Conservation (phyloP, 2,329 filamentous ascomycete genomes). For the Colletotrichum camelliae region DNA sequence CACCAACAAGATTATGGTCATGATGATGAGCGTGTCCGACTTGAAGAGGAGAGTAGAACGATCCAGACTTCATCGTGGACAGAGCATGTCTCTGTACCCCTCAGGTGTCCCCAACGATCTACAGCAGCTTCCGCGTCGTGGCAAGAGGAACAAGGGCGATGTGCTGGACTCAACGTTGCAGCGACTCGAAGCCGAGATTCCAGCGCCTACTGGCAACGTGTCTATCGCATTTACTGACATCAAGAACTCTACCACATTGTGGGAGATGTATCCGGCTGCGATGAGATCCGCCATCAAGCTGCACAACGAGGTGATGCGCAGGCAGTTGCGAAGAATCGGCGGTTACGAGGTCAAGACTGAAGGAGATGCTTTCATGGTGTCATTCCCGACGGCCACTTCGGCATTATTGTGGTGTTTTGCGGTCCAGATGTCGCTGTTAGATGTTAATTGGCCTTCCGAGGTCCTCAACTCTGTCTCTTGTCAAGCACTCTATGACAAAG, state of each 20-base stretch:
- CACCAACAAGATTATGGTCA: conserved; percentile 96
- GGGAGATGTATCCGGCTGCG: conserved; percentile 93
- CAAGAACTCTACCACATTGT: conserved; percentile 95
- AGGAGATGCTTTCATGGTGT: conserved; percentile 99
- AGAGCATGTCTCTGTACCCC: conserved; percentile 85
- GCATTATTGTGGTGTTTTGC: conserved; percentile 96
- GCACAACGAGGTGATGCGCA: conserved; percentile 95
- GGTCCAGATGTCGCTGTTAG: conserved; percentile 85
- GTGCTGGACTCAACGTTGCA: conserved; percentile 87
- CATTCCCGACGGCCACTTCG: conserved; percentile 94
- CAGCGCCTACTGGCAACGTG: conserved; percentile 87
- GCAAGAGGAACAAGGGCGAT: conserved; percentile 66
- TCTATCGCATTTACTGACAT: conserved; percentile 98
- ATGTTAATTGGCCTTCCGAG: conserved; percentile 92
- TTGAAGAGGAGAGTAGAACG: conserved; percentile 82
- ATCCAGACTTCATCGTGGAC: conserved; percentile 73
- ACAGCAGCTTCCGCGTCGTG: conserved; percentile 67
- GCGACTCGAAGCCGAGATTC: conserved; percentile 87
- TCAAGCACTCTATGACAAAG: conserved; percentile 81
- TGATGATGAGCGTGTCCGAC: conserved; percentile 94
- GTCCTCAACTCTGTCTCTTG: conserved; percentile 87
- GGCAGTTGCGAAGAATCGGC: conserved; percentile 90
- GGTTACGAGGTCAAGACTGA: conserved; percentile 99
- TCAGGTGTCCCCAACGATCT: conserved; percentile 75
- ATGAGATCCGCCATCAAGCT: conserved; percentile 98